Conservation (phyloP, 257 asterid genomes). For the Nyctanthes arbortristis region DNA sequence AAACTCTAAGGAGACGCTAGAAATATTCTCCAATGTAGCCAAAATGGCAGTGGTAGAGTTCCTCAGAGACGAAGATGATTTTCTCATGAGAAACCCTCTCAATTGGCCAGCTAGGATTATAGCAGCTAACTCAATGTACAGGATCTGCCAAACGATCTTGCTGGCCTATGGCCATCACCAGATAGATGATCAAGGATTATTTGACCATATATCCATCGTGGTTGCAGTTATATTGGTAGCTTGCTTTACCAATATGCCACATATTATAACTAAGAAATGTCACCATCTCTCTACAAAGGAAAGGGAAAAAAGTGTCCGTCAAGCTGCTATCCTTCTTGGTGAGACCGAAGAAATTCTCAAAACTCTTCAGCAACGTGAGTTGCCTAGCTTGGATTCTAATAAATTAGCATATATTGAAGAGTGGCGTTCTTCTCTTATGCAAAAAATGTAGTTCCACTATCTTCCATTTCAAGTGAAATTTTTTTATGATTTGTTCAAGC, state of each 20-base stretch:
- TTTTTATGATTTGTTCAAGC: neutral
- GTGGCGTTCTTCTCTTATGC: slow-evolving; percentile 16
- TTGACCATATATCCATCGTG: slow-evolving; percentile 19
- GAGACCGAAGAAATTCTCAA: too few relatives aligned
- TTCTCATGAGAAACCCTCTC: neutral
- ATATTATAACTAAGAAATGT: slow-evolving; percentile 15
- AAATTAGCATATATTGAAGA: too few relatives aligned
- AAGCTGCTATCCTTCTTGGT: too few relatives aligned
- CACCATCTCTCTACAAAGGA: slow-evolving; percentile 24
- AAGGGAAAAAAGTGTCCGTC: slow-evolving; percentile 32
- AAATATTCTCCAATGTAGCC: slow-evolving; percentile 1
- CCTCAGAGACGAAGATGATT: neutral
- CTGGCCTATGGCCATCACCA: neutral
- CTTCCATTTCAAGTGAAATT: neutral
- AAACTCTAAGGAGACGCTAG: slow-evolving; percentile 1
- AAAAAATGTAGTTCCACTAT: neutral
- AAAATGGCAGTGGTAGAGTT: neutral
- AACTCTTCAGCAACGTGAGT: too few relatives aligned
- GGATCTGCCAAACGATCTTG: slow-evolving; percentile 28
- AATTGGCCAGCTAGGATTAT: slow-evolving; percentile 18
- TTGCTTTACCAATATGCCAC: slow-evolving; percentile 37
- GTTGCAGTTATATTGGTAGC: slow-evolving; percentile 44
- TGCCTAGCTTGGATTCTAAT: too few relatives aligned
- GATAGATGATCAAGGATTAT: slow-evolving; percentile 24
- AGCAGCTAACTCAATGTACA: slow-evolving; percentile 46